Percentiles rank a stretch among this genome's conserved stretches.
Evolutionary conservation across 768 basidiomycete genomes (phyloP).

Genomic region (Ephemerocybe angulata): DNA sequence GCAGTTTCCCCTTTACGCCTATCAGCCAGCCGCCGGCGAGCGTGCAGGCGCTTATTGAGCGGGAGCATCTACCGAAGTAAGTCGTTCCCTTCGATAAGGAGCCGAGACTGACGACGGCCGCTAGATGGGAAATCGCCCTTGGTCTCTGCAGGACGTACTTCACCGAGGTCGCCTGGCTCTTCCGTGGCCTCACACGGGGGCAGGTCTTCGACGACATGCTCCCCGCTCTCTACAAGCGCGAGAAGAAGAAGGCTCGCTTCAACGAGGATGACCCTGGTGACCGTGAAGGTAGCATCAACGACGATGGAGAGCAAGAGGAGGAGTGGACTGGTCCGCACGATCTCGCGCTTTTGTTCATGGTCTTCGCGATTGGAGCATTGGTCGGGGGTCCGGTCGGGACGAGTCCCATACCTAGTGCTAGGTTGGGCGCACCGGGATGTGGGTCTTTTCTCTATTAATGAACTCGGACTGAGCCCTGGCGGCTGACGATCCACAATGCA

Average conservation of each 20-base stretch:
- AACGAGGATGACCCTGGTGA: too few relatives aligned
- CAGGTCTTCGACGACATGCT: constrained; percentile 68
- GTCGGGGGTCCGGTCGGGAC: constrained; percentile 32
- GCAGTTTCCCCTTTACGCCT: constrained; percentile 63
- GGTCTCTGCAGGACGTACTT: constrained; percentile 62
- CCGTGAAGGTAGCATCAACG: too few relatives aligned
- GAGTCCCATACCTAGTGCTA: too few relatives aligned
- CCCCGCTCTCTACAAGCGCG: constrained; percentile 51
- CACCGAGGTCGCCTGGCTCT: constrained; percentile 58
- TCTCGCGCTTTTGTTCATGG: constrained; percentile 49
- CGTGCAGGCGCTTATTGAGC: constrained; percentile 47
- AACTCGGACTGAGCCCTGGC: too few relatives aligned
- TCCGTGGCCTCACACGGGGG: constrained; percentile 56
- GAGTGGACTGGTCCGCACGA: constrained; percentile 43
- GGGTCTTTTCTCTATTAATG: too few relatives aligned
- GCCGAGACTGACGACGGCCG: too few relatives aligned
- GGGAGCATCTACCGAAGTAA: constrained; percentile 49
- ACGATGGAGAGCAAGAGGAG: constrained; percentile 38
- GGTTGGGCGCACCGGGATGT: too few relatives aligned
- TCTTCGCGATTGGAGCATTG: constrained; percentile 56
- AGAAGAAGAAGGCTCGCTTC: not conserved
- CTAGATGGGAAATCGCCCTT: constrained; percentile 47
- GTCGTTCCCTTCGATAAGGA: too few relatives aligned
- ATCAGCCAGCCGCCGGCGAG: constrained; percentile 44
- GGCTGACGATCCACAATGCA: too few relatives aligned